Base-by-base conservation (phyloP, 23 red algal genomes). In the Gracilaria gracilis region DNA sequence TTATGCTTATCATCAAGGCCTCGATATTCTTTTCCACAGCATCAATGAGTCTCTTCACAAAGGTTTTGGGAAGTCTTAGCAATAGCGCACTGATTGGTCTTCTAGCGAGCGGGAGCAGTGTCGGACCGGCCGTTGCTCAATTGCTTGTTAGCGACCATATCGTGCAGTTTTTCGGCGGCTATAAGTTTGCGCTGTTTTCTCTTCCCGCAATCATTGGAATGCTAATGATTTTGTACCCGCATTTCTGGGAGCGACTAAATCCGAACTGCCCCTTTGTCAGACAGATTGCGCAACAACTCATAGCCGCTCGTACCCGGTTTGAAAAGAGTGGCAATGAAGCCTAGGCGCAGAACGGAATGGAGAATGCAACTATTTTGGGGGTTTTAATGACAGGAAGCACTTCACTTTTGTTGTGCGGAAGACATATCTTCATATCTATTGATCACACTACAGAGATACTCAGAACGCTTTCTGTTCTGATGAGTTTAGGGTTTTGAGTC, bases 21-120 rank as follows among this genome's bases (percentile, higher is more conserved):
- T 85, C 79, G 50, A 94, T 94, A 58, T 94, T 94, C 66, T 94
- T 94, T 51, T 87, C 71, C 28, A 94, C 91, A 29, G 85, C 83
- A 40, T 71, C 75, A 61, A 94, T 94, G 91, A 85, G 80, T 61
- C 81, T 94, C 19, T 94, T 94, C 33, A 94, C 91, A 23, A 94
- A 94, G 74, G 62, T 94, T 55, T 82, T 94, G 25, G 79, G 89
- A 24, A 40, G 6, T 35, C 61, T 94, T 27, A 84, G 59, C 50
- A 71, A n/a, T 55, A 85, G 91, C 51, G 51, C 70, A 58, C 65
- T 94, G 79, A 44, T 94, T 19, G 91, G 91, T 33, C 49, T 94
- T 21, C 51, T 94, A 35, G 61, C 79, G 27, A 77, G 64, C 35
- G 82, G 50, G 20, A 64, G 57, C 15, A 79, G 53, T 82, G 55